phyloP scores from a whole-genome alignment of 2,329 filamentous ascomycete genomes.

The Cryphonectria parasitica region DNA sequence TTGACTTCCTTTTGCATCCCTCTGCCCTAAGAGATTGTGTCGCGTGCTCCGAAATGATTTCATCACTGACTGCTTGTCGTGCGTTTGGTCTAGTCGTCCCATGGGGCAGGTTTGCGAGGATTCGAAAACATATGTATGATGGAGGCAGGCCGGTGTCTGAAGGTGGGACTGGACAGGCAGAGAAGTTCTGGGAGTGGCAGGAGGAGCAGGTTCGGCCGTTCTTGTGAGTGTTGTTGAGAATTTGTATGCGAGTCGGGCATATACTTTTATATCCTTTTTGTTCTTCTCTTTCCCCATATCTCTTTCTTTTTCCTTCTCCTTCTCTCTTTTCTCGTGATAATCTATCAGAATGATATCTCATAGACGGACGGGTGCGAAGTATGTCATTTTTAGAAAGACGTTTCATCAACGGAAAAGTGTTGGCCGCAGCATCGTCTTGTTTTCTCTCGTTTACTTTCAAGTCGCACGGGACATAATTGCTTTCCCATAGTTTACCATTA shows the following conservation, averaged over 20 bases:
- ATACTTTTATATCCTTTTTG: neutral
- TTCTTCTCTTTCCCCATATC: neutral
- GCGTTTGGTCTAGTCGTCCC: slow-evolving; percentile 38
- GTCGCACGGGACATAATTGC: no score
- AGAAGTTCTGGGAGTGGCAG: slow-evolving; percentile 48
- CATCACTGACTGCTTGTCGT: no score
- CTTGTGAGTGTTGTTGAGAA: neutral
- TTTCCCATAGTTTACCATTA: neutral
- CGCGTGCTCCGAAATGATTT: no score
- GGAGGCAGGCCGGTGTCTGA: slow-evolving; percentile 40
- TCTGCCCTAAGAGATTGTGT: no score
- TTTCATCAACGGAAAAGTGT: no score
- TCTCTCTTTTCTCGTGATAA: neutral
- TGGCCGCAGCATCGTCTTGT: no score
- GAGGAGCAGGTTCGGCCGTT: slow-evolving; percentile 42
- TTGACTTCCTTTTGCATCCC: no score
- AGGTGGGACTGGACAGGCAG: slow-evolving; percentile 43
- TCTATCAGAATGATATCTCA: neutral
- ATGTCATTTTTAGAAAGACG: neutral
- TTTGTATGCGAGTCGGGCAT: neutral
- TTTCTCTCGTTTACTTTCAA: no score
- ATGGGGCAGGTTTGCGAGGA: slow-evolving; percentile 42
- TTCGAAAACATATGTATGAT: slow-evolving; percentile 37
- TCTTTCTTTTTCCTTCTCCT: neutral
- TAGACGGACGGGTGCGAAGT: neutral